A percentile compares a stretch with the other conserved stretches of the same genome.
phyloP scores from a whole-genome alignment of 2,329 filamentous ascomycete genomes.

The Furcasterigmium furcatum region DNA sequence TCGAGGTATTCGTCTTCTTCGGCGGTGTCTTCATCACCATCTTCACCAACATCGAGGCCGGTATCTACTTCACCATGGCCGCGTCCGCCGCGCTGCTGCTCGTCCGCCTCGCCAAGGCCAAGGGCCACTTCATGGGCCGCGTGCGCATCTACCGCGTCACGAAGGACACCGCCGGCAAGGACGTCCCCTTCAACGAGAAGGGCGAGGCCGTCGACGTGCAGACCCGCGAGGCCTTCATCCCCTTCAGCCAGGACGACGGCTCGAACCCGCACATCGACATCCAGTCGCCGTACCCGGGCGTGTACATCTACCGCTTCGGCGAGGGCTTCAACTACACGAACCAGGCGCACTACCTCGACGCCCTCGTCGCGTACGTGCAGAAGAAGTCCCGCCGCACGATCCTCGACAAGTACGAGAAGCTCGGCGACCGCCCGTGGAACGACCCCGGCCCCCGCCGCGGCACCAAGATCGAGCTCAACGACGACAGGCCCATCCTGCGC shows the following conservation, averaged over 20 bases:
- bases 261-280: conserved; percentile 41
- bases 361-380: conserved; percentile 33
- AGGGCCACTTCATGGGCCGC: conserved; percentile 43
- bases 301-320: conserved; percentile 49
- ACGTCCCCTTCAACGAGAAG: conserved; percentile 10
- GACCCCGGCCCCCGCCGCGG: conserved; percentile 40
- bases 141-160: conserved; percentile 19
- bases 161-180: conserved; percentile 12
- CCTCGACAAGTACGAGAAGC: conserved; percentile 36
- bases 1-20: conserved; percentile 75
- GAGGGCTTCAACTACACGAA: conserved; percentile 53
- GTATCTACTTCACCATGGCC: conserved; percentile 45
- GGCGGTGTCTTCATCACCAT: conserved; percentile 61
- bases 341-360: conserved; percentile 43
- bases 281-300: conserved; percentile 40
- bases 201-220: conserved; percentile 10
- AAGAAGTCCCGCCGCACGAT: conserved; percentile 36
- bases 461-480: conserved; percentile 21
- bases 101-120: conserved; percentile 40
- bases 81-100: conserved; percentile 40
- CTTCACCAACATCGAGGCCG: conserved; percentile 46
- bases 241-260: conserved; percentile 35
- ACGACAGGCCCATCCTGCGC: conserved; percentile 41
- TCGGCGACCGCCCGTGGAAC: conserved; percentile 55
- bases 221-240: conserved; percentile 34